A percentile compares a stretch with the other conserved stretches of the same genome.
Conservation (phyloP, 2,329 filamentous ascomycete genomes). For the Colletotrichum limetticola region DNA sequence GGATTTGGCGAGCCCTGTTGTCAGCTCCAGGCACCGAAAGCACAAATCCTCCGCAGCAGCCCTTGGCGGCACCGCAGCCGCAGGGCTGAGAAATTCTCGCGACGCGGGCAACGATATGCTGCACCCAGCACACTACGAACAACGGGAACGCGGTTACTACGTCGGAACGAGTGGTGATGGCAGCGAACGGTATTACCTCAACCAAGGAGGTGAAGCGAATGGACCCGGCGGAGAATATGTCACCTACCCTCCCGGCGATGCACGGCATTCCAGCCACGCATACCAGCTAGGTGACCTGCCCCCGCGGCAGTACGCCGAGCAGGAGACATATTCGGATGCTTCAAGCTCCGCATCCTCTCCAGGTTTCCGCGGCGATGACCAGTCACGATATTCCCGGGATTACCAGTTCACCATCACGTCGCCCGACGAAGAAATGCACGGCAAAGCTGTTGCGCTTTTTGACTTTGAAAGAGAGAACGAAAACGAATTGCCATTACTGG, state of each 20-base stretch:
- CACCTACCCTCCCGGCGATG: constrained; percentile 77
- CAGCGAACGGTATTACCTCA: constrained; percentile 79
- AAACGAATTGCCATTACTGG: constrained; percentile 90
- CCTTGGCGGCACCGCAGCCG: constrained; percentile 55
- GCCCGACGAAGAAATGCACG: constrained; percentile 97
- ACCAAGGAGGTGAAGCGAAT: constrained; percentile 75
- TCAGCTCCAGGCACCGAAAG: constrained; percentile 86
- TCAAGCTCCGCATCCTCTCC: constrained; percentile 70
- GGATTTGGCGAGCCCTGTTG: constrained; percentile 91
- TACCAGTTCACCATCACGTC: constrained; percentile 96
- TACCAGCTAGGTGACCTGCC: constrained; percentile 59
- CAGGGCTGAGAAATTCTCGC: constrained; percentile 55
- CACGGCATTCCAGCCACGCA: constrained; percentile 64
- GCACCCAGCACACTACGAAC: constrained; percentile 62
- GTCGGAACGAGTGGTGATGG: constrained; percentile 75
- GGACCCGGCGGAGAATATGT: constrained; percentile 84
- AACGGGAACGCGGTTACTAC: constrained; percentile 74
- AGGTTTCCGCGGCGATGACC: constrained; percentile 68
- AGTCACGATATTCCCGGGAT: constrained; percentile 87
- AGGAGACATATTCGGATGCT: constrained; percentile 67
- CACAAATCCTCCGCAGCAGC: constrained; percentile 76
- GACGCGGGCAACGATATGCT: constrained; percentile 51
- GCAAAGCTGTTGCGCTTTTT: constrained; percentile 93
- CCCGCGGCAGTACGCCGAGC: constrained; percentile 56
- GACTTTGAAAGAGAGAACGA: constrained; percentile 96